Percentiles rank a stretch among this genome's conserved stretches.
Evolutionary conservation across 2,329 filamentous ascomycete genomes (phyloP).

Genomic region (Juglanconis juglandina): DNA sequence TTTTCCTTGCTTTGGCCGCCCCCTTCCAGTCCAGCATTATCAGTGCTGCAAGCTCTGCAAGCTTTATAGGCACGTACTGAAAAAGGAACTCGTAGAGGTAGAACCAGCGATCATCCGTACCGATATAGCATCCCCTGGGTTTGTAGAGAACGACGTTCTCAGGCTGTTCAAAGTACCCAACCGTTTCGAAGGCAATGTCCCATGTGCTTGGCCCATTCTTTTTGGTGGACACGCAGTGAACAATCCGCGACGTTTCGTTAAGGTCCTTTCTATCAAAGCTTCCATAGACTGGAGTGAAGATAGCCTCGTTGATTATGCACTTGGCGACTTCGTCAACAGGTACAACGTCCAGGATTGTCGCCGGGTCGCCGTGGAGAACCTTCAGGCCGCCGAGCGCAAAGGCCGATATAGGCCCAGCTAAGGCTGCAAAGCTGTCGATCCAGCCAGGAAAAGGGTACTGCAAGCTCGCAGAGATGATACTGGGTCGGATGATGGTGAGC

Average conservation of each 20-base stretch:
- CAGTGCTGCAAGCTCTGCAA: slow-evolving; percentile 8
- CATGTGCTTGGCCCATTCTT: slow-evolving; percentile 10
- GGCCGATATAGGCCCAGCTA: slow-evolving; percentile 13
- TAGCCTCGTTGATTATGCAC: slow-evolving; percentile 14
- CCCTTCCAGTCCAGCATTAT: slow-evolving; percentile 12
- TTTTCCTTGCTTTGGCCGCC: slow-evolving; percentile 14
- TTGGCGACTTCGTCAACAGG: slow-evolving; percentile 18
- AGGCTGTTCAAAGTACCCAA: slow-evolving; percentile 9
- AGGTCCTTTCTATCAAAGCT: not conserved
- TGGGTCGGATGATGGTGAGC: slow-evolving; percentile 18
- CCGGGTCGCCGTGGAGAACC: slow-evolving; percentile 16
- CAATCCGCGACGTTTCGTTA: slow-evolving; percentile 7
- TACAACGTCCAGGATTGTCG: slow-evolving; percentile 14
- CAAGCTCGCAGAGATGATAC: slow-evolving; percentile 18
- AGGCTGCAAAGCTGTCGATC: slow-evolving; percentile 19
- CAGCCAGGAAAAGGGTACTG: slow-evolving; percentile 16
- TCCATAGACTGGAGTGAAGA: not conserved
- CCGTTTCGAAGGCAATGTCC: slow-evolving; percentile 4
- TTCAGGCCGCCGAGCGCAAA: slow-evolving; percentile 15
- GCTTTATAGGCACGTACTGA: slow-evolving; percentile 14
- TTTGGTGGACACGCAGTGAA: slow-evolving; percentile 12
- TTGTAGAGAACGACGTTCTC: slow-evolving; percentile 15
- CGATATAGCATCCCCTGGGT: slow-evolving; percentile 15
- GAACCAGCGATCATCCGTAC: slow-evolving; percentile 10
- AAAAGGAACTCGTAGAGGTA: slow-evolving; percentile 16